Evolutionary conservation across 2,329 filamentous ascomycete genomes (phyloP), one percentile per base, ranked within the genome.

Genomic region (Nannizziopsis barbatae): DNA sequence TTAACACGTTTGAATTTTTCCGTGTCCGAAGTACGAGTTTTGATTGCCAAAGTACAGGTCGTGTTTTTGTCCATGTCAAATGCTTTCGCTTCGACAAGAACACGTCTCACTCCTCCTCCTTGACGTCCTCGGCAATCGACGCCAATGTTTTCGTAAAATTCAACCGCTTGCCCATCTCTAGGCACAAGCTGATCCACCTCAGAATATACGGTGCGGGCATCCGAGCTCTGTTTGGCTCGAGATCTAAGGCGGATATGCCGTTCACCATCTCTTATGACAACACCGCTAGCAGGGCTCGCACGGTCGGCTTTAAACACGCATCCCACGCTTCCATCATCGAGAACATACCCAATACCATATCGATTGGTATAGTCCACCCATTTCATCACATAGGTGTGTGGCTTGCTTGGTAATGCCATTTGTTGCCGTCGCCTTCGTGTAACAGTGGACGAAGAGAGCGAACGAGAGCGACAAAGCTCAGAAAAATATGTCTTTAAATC

Each of bases 331-430:
- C 71, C 70, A 56, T 74, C 71, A 40, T 70, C 68, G n/a, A 74
- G 55, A 6, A 73, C 69, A 53, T 74, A 74, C 5, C 71, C 71
- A 42, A 74, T 72, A 9, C 71, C 71, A 50, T 73, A 73, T 41
- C 71, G 67, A 50, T 72, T 72, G 6, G 71, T 72, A 53, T 74
- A 74, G 53, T 74, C 71, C 15, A 74, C 71, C 71, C 71, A 74
- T 59, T 74, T 74, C 42, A 73, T 69, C 3, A 74, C 71, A 49
- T 72, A 69, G 2, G 70, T 60, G 46, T 72, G 69, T 2, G 63
- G 64, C 30, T 60, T 54, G 22, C 59, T 58, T 36, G 59, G 55
- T 6, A 57, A 49, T 2, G 57, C 56, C 14, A 56, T 54, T n/a
- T 52, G 45, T 7, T 54, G 51, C 27, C 62, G 58, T 32, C 65